Conservation (phyloP, 139 green algal species). For the Deuterostichococcus epilithicus region DNA sequence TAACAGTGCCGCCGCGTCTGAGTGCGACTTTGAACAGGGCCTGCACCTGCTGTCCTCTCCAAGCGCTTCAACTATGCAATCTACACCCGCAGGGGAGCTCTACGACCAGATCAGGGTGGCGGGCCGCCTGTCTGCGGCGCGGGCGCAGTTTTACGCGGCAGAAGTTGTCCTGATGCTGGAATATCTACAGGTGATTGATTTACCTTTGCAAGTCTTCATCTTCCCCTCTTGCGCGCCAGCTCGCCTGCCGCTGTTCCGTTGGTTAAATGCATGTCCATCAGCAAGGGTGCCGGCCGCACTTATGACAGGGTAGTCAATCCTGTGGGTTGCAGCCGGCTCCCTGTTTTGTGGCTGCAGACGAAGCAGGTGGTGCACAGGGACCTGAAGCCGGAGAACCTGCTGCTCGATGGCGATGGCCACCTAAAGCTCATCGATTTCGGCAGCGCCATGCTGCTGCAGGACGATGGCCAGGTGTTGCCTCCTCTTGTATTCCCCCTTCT, state of each 20-base stretch:
- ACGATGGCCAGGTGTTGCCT: neutral
- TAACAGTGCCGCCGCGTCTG: no score
- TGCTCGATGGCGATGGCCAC: constrained; percentile 70
- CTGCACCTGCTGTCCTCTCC: neutral
- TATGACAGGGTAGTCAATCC: neutral
- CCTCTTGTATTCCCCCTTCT: neutral
- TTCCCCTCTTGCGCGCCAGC: neutral
- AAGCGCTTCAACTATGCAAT: no score
- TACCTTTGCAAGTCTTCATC: neutral
- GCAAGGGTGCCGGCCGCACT: neutral
- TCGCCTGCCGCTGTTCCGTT: no score
- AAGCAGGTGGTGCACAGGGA: constrained; percentile 64
- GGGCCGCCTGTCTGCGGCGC: constrained; percentile 32
- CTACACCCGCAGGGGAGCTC: constrained; percentile 38
- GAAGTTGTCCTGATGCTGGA: constrained; percentile 80
- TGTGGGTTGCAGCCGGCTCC: no score
- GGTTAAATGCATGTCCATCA: neutral
- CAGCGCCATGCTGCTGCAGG: constrained; percentile 42
- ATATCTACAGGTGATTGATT: constrained; percentile 31
- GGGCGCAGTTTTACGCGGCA: constrained; percentile 59
- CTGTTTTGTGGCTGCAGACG: neutral
- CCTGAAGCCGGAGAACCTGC: constrained; percentile 90
- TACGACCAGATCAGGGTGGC: constrained; percentile 48
- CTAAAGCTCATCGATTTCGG: constrained; percentile 95
- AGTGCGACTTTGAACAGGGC: no score